Evolutionary conservation across 768 basidiomycete species (phyloP).

Genomic region (Trichaptum fuscoviolaceum): DNA sequence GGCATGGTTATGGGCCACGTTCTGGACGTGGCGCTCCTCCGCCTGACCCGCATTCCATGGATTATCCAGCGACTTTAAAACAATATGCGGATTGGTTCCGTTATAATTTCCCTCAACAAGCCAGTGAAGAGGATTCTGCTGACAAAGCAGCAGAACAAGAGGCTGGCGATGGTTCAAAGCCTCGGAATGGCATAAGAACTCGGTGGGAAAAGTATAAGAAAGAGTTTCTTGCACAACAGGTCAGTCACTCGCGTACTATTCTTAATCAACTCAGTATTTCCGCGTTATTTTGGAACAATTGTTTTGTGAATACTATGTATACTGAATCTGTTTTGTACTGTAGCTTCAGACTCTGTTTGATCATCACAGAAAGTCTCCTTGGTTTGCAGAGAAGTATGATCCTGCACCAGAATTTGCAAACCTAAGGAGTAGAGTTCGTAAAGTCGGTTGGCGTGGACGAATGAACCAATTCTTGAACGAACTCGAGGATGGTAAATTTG

Average conservation of each 20-base stretch:
- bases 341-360: slow-evolving; percentile 96
- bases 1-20: slow-evolving; percentile 29
- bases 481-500: slow-evolving; percentile 80
- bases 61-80: slow-evolving; percentile 76
- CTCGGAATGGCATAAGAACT: slow-evolving; percentile 75
- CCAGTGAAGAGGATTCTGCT: slow-evolving; percentile 74
- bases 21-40: slow-evolving; percentile 49
- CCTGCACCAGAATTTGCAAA: slow-evolving; percentile 63
- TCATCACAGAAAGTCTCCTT: slow-evolving; percentile 90
- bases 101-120: slow-evolving; percentile 66
- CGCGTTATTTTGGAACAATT: not conserved
- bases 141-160: slow-evolving; percentile 83
- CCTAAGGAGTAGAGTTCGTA: slow-evolving; percentile 73
- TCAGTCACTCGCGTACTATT: slow-evolving; percentile 36
- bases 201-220: slow-evolving; percentile 95
- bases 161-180: slow-evolving; percentile 76
- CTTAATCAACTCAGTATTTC: slow-evolving; percentile 6
- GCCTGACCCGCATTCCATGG: slow-evolving; percentile 75
- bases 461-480: slow-evolving; percentile 70
- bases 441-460: slow-evolving; percentile 79
- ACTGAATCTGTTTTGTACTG: slow-evolving; percentile 33
- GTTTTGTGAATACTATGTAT: slow-evolving; percentile 16
- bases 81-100: slow-evolving; percentile 90
- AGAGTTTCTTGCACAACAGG: slow-evolving; percentile 83
- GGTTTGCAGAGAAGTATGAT: slow-evolving; percentile 97